A percentile compares a stretch with the other conserved stretches of the same genome.
Evolutionary conservation across 2,329 filamentous ascomycete genomes (phyloP).

Genomic region (Pyrenophora teres): DNA sequence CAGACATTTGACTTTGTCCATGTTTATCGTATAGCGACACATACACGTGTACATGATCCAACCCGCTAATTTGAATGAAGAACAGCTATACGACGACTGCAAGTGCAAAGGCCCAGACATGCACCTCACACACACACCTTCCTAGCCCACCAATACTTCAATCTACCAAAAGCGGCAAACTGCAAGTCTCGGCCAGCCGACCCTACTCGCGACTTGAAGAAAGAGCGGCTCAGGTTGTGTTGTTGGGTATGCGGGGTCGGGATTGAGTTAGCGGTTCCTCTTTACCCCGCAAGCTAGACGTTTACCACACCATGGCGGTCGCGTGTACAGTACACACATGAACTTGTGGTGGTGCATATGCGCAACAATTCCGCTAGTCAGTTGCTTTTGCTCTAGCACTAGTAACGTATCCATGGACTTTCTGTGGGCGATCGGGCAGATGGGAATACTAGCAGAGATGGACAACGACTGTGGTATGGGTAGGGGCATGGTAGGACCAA

Average conservation of each 20-base stretch:
- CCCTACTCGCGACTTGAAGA: neutral
- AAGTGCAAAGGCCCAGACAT: neutral
- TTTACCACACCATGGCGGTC: conserved; percentile 15
- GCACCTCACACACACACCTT: too few species aligned
- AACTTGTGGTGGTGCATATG: neutral
- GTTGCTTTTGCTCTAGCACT: neutral
- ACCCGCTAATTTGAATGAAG: too few species aligned
- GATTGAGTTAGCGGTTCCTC: neutral
- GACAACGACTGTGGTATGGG: neutral
- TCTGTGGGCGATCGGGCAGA: conserved; percentile 18
- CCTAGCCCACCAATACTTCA: neutral
- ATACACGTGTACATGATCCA: too few species aligned
- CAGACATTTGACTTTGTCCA: too few species aligned
- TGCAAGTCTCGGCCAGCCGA: neutral
- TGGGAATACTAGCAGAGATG: conserved; percentile 7
- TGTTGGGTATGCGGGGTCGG: conserved; percentile 22
- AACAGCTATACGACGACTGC: too few species aligned
- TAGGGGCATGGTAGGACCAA: neutral
- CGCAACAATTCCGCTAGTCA: conserved; percentile 13
- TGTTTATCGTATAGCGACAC: too few species aligned
- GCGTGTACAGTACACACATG: conserved; percentile 4
- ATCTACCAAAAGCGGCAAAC: conserved; percentile 4
- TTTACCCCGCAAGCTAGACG: conserved; percentile 25
- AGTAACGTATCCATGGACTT: conserved; percentile 10
- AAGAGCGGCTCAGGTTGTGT: neutral